Evolutionary conservation across 2,329 filamentous ascomycete genomes (phyloP), one percentile per base, ranked within the genome.

Genomic region (Trichoderma polysporum): DNA sequence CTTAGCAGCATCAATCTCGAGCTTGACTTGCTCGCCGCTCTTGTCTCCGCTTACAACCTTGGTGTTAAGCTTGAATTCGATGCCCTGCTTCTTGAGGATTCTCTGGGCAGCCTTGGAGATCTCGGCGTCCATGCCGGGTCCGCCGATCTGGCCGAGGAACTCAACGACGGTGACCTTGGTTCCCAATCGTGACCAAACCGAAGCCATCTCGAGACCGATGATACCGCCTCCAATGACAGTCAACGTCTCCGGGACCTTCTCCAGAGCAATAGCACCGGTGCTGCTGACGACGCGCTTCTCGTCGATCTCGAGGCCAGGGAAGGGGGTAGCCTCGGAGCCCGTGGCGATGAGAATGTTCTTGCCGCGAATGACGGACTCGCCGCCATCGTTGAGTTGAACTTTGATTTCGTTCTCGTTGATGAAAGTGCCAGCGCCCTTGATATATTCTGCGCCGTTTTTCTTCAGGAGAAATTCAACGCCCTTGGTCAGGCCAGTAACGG

Each of bases 341-440:
- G 95, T 99, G 69, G 95, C 94, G 79, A 99, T 97, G 75, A 99
- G 85, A 78, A 99, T 97, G 84, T 99, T 99, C 90, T 98, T 98
- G 77, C 89, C 95, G 73, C 88, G 86, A 69, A 98, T 82, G 71
- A 87, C 91, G 70, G 91, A 90, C 86, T 98, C 94, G 77, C 94
- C 94, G 74, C 95, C 95, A 22, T 98, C 94, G 74, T 91, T 88
- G 69, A 97, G 88, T 76, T 91, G 90, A 74, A 99, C 92, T 81
- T 93, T 94, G 81, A 99, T 83, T 75, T 95, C 94, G 83, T 97
- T 88, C 82, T 96, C 92, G 79, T 92, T 92, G 75, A 90, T 86
- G 78, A 98, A 97, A 54, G 92, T 86, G 73, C 91, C 94, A 60
- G 92, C 89, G 73, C 95, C 95, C 85, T 97, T 97, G 83, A 98